Evolutionary conservation across 768 basidiomycete genomes (phyloP).

Genomic region (Tricholoma sp.): DNA sequence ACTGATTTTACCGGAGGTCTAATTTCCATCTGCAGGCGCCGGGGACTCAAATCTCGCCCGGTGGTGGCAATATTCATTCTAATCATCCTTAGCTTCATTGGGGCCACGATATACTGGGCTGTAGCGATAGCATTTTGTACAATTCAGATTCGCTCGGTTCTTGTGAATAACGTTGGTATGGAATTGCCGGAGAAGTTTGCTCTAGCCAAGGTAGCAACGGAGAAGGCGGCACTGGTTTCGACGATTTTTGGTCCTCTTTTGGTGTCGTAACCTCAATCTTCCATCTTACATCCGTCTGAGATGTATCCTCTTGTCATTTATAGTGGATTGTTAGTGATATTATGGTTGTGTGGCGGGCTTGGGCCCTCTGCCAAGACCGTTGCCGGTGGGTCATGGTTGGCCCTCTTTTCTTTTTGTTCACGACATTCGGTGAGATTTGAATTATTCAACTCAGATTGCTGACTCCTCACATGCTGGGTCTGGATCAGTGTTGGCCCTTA

Average conservation of each 20-base stretch:
- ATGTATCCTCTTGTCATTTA: not conserved
- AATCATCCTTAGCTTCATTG: not conserved
- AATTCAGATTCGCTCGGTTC: not conserved
- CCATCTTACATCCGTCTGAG: not conserved
- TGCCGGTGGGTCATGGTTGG: not conserved
- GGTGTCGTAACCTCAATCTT: not conserved
- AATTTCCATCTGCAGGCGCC: not conserved
- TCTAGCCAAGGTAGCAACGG: not conserved
- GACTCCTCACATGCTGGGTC: not conserved
- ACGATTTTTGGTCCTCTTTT: not conserved
- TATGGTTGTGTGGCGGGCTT: not conserved
- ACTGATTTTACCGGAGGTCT: not conserved
- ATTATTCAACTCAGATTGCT: not conserved
- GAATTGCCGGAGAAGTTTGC: not conserved
- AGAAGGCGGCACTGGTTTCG: not conserved
- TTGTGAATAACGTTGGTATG: not conserved
- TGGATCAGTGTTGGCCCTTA: not conserved
- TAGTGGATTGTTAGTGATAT: not conserved
- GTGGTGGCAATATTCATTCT: not conserved
- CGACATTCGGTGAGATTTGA: not conserved
- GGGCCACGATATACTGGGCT: not conserved
- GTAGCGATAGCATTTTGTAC: not conserved
- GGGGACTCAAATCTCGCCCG: not conserved
- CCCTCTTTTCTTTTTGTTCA: not conserved
- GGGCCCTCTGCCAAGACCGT: not conserved